Evolutionary conservation across 2,329 filamentous ascomycete genomes (phyloP).

Genomic region (Oidium heveae): DNA sequence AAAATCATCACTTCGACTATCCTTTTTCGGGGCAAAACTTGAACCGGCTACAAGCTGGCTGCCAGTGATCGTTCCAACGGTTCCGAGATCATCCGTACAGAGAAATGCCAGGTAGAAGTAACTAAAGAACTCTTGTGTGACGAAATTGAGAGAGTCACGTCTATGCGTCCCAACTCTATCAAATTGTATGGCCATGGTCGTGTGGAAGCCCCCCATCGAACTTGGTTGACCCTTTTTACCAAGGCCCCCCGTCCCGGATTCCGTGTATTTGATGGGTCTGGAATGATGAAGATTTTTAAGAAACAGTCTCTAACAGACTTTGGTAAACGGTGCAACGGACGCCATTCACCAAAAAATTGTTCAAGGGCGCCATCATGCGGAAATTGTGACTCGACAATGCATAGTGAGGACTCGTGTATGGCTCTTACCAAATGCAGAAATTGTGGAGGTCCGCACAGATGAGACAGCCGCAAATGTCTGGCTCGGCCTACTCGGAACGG

Average conservation of each 20-base stretch:
- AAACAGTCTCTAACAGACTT: background rate
- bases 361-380: background rate
- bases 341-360: background rate
- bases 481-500: background rate
- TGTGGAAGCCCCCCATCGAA: background rate
- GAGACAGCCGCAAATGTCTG: background rate
- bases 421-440: background rate
- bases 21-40: background rate
- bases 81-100: background rate
- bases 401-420: background rate
- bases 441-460: background rate
- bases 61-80: background rate
- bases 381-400: background rate
- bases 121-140: background rate
- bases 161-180: background rate
- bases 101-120: background rate
- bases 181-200: background rate
- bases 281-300: background rate
- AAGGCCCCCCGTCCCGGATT: background rate
- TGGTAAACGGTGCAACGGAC: background rate
- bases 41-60: background rate
- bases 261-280: background rate
- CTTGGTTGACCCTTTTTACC: slow-evolving; percentile 1
- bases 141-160: background rate
- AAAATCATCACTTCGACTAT: slow-evolving; percentile 1